Evolutionary conservation across 2,329 filamentous ascomycete genomes (phyloP), one percentile per base, ranked within the genome.

Genomic region (Colletotrichum echinochloae): DNA sequence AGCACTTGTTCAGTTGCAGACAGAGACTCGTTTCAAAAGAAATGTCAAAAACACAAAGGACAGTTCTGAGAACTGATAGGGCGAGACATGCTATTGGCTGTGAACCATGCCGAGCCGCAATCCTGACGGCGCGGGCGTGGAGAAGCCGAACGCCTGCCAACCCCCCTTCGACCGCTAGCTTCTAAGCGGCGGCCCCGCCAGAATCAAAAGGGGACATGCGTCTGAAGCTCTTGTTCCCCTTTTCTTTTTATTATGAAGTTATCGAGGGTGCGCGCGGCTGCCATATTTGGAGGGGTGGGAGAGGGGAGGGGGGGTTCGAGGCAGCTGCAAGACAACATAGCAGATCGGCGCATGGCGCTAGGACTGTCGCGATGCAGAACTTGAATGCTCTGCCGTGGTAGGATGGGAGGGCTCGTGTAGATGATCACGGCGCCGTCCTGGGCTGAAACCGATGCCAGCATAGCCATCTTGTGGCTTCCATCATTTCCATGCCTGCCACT

Each of bases 61-160:
- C 35, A 68, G 63, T 71, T 71, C 57, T 71, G 64, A 71, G 57
- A 71, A 68, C 51, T 71, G 68, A 68, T 71, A 71, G 68, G 59
- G 59, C 68, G 39, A 71, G 59, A 68, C 68, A 71, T 52, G 65
- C 37, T 57, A 71, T 71, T 71, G 68, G 68, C 23, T 63, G 20
- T 54, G 23, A 37, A 63, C 55, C 44, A 71, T 65, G 57, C 68
- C 64, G 46, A 51, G 52, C 64, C 64, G 59, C 57, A 44, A 41
- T 52, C 48, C 57, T 67, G 67, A 44, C 44, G 51, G 64, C 67
- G 64, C 68, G 57, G 65, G 35, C 64, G 57, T 63, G 68, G 64
- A 63, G 52, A 30, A 68, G 35, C 64, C 63, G 63, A 39, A 67
- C 56, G 56, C 55, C 56, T 70, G 56, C 66, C 28, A 61, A 57